Conservation (phyloP, 345 rosid genomes). For the Sonneratia alba region DNA sequence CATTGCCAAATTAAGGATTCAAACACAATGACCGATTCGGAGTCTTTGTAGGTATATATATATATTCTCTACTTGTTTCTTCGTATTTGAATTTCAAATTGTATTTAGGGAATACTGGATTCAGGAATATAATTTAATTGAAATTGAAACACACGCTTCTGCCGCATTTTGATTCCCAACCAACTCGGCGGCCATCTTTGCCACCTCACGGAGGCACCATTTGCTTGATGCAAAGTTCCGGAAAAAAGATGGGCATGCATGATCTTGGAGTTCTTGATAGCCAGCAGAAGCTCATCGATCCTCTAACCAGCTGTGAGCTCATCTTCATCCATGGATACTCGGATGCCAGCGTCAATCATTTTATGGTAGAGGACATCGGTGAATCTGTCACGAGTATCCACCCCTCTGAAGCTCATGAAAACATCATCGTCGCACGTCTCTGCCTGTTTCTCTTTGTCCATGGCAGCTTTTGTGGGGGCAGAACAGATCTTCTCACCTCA, state of each 20-base stretch:
- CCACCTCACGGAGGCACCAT: background rate
- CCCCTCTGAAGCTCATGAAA: background rate
- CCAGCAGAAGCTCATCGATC: background rate
- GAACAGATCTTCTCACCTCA: too few relatives aligned
- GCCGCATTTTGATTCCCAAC: too few relatives aligned
- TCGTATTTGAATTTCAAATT: too few relatives aligned
- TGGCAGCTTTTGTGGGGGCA: too few relatives aligned
- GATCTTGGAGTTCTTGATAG: background rate
- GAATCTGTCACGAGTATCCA: background rate
- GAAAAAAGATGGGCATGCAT: constrained; percentile 5
- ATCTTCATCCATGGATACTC: background rate
- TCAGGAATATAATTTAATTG: too few relatives aligned
- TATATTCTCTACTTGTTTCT: too few relatives aligned
- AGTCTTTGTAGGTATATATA: too few relatives aligned
- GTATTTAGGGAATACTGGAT: too few relatives aligned
- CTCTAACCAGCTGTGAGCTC: background rate
- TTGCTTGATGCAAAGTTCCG: background rate
- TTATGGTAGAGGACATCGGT: background rate
- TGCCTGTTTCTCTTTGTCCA: too few relatives aligned
- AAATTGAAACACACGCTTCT: too few relatives aligned
- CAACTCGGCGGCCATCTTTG: background rate
- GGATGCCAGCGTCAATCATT: background rate
- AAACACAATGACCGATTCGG: too few relatives aligned
- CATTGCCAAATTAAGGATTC: too few relatives aligned
- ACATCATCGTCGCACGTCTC: background rate